These are phyloP conservation scores for Beta lomatogona DNA, from an alignment of 179 eudicot genomes.

Conservation along the genomic window DNA sequence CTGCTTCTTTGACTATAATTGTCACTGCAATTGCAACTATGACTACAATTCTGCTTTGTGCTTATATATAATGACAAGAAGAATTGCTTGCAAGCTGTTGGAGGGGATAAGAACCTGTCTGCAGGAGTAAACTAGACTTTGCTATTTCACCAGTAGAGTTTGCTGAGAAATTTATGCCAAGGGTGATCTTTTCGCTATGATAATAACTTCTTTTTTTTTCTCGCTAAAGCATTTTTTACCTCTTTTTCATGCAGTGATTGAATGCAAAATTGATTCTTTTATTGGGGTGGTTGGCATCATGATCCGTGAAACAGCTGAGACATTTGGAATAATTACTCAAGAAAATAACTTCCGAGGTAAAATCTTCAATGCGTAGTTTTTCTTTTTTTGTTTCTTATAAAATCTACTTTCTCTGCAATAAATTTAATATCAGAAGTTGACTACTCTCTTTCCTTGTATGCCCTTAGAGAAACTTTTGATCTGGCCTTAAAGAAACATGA, in stretches of 20 bases:
- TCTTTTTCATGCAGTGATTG: constrained; percentile 56
- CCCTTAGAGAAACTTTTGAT: too few species aligned
- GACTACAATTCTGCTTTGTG: background rate
- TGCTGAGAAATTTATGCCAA: background rate
- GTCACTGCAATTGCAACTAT: background rate
- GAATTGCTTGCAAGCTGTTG: background rate
- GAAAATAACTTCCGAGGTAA: constrained; percentile 73
- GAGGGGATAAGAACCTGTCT: background rate
- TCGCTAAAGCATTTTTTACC: background rate
- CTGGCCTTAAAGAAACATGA: too few species aligned
- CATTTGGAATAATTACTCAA: constrained; percentile 74
- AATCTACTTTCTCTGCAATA: too few species aligned
- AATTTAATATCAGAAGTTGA: too few species aligned
- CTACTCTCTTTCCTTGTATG: too few species aligned
- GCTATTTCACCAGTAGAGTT: background rate
- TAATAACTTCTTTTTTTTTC: background rate
- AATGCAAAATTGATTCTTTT: constrained; percentile 52
- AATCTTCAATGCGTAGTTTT: background rate
- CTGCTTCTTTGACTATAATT: background rate
- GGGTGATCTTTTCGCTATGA: background rate
- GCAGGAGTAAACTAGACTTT: background rate
- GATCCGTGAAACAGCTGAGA: constrained; percentile 84
- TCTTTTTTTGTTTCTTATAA: background rate
- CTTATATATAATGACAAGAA: background rate
- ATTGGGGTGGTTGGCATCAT: constrained; percentile 72